These are phyloP conservation scores for Mrakia hoshinonis DNA, from an alignment of 768 basidiomycete species.

Conservation along the genomic window DNA sequence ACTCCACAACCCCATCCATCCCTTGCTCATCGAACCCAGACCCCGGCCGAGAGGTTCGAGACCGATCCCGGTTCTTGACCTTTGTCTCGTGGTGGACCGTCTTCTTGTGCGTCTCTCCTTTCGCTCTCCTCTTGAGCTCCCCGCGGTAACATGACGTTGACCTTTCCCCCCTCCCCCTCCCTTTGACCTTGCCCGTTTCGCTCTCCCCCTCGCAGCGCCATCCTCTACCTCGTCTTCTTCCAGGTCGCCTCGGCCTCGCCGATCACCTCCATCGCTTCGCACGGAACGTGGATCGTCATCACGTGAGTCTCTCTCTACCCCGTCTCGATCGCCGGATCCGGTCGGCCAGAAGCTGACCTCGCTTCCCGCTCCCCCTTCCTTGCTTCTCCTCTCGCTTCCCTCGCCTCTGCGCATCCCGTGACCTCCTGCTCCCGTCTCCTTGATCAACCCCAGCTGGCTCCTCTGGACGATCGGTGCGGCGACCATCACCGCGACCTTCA, in stretches of 20 bases:
- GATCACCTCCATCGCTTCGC: constrained; percentile 26
- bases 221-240: constrained; percentile 28
- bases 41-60: constrained; percentile 47
- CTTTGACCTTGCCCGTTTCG: not conserved
- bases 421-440: not conserved
- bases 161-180: constrained; percentile 43
- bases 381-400: not conserved
- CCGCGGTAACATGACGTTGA: not conserved
- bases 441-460: not conserved
- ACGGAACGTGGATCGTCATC: constrained; percentile 49
- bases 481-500: constrained; percentile 17
- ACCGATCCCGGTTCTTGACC: constrained; percentile 58
- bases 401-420: not conserved
- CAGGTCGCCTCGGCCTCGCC: constrained; percentile 21
- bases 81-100: constrained; percentile 50
- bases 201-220: constrained; percentile 10
- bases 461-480: constrained; percentile 1
- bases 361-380: not conserved
- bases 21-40: constrained; percentile 13
- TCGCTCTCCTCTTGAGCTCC: not conserved
- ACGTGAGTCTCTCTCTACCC: constrained; percentile 45
- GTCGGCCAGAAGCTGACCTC: not conserved
- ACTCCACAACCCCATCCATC: not conserved
- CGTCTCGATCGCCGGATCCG: not conserved
- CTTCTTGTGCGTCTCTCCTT: not conserved